phyloP scores from a whole-genome alignment of 768 basidiomycete genomes.

The Trichaptum fuscoviolaceum region DNA sequence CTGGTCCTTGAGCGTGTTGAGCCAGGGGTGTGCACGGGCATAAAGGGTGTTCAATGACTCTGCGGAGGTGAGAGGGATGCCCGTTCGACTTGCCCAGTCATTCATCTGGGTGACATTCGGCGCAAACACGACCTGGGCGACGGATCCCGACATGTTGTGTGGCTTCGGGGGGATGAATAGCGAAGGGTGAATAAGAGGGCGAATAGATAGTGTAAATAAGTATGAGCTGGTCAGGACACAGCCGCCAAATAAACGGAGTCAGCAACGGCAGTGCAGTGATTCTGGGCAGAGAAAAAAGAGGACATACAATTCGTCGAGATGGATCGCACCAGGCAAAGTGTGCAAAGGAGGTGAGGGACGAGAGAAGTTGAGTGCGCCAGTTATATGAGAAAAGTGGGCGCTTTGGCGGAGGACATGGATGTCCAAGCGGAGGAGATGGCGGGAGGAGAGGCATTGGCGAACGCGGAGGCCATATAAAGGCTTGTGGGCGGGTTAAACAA shows the following conservation, averaged over 20 bases:
- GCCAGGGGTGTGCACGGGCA: constrained; percentile 74
- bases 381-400: neutral
- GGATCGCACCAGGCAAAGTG: neutral
- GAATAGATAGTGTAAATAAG: neutral
- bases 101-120: constrained; percentile 79
- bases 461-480: constrained; percentile 3
- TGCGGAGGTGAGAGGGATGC: constrained; percentile 77
- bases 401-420: constrained; percentile 3
- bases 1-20: constrained; percentile 53
- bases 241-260: neutral
- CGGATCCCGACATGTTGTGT: constrained; percentile 29
- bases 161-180: constrained; percentile 17
- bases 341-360: neutral
- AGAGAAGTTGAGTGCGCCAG: neutral
- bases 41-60: constrained; percentile 79
- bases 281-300: neutral
- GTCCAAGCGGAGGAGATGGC: neutral
- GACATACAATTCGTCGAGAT: neutral
- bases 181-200: neutral
- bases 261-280: neutral
- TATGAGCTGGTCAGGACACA: neutral
- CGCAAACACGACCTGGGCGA: constrained; percentile 68
- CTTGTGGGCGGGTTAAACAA: neutral
- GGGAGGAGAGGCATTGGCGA: neutral
- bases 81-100: constrained; percentile 73